phyloP scores from a whole-genome alignment of 768 basidiomycete species.

The Boletus sp. region DNA sequence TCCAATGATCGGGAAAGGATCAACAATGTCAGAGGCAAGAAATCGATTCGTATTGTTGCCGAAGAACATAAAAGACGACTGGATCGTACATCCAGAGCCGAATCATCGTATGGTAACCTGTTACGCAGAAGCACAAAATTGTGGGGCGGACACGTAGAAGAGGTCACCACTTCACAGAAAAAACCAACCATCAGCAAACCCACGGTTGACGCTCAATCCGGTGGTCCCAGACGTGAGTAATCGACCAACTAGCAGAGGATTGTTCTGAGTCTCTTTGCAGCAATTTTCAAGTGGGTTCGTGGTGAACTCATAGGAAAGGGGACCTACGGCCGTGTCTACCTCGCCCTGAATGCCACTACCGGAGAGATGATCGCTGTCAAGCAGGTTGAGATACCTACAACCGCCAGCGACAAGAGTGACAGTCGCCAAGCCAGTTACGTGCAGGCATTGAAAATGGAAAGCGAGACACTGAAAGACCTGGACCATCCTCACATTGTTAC shows the following conservation, averaged over 20 bases:
- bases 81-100: conserved; percentile 65
- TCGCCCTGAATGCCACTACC: conserved; percentile 93
- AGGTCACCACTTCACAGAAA: conserved; percentile 78
- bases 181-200: conserved; percentile 43
- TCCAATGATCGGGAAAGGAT: conserved; percentile 36
- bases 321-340: conserved; percentile 94
- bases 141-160: conserved; percentile 92
- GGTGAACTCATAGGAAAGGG: conserved; percentile 97
- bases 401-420: conserved; percentile 89
- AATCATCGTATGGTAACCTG: conserved; percentile 49
- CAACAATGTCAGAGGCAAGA: conserved; percentile 63
- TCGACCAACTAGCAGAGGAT: conserved; percentile 2
- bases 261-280: conserved; percentile 39
- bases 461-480: conserved; percentile 92
- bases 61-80: conserved; percentile 80
- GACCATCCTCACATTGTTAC: conserved; percentile 98
- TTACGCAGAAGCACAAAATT: conserved; percentile 87
- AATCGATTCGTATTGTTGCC: conserved; percentile 91
- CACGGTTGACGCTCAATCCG: conserved; percentile 59
- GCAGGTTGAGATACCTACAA: conserved; percentile 94
- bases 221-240: conserved; percentile 65
- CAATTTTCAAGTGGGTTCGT: conserved; percentile 97
- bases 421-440: conserved; percentile 81
- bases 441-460: conserved; percentile 91
- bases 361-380: conserved; percentile 99